Conservation (phyloP, 2,329 filamentous ascomycete species). For the Daldinia eschscholtzii region DNA sequence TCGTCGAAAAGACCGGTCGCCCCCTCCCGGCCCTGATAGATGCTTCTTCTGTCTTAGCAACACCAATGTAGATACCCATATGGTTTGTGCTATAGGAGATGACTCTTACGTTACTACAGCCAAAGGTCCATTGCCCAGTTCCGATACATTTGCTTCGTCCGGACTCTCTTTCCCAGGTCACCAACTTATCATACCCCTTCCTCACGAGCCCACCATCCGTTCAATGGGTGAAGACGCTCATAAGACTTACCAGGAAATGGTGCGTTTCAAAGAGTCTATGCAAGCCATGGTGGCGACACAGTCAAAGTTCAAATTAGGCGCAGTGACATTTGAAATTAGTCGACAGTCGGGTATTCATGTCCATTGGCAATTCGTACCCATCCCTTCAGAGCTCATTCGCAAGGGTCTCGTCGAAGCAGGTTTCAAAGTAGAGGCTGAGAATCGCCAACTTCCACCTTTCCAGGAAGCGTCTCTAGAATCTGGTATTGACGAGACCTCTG, state of each 20-base stretch:
- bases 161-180: conserved; percentile 84
- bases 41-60: conserved; percentile 98
- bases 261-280: conserved; percentile 79
- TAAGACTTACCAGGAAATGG: conserved; percentile 83
- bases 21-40: conserved; percentile 77
- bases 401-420: conserved; percentile 86
- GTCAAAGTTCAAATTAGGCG: conserved; percentile 74
- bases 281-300: conserved; percentile 79
- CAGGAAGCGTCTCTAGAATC: conserved; percentile 62
- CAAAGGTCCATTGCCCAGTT: conserved; percentile 85
- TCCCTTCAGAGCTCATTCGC: conserved; percentile 74
- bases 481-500: conserved; percentile 64
- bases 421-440: conserved; percentile 90
- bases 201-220: conserved; percentile 81
- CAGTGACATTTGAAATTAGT: conserved; percentile 93
- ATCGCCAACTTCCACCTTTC: conserved; percentile 69
- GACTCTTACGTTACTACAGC: conserved; percentile 91
- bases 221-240: conserved; percentile 72
- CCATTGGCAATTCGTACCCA: conserved; percentile 93
- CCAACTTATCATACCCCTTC: conserved; percentile 89
- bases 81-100: conserved; percentile 89
- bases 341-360: conserved; percentile 84
- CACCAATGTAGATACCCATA: conserved; percentile 83
- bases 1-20: conserved; percentile 60
- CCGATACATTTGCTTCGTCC: conserved; percentile 72